Conservation (phyloP, 345 rosid genomes). For the Gossypium australe region DNA sequence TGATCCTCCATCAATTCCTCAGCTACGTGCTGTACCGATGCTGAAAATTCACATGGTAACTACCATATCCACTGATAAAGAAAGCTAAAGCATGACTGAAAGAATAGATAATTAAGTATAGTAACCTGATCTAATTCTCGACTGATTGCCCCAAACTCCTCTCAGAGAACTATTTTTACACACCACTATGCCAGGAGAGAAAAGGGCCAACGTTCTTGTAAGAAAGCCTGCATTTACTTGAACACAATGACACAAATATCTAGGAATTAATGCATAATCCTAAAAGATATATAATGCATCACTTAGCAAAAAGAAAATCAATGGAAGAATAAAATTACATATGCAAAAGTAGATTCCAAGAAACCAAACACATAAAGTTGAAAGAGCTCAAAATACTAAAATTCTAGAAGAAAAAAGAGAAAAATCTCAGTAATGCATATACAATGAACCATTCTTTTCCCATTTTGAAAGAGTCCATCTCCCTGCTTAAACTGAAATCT, state of each 20-base stretch:
- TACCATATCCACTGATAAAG: conserved; percentile 14
- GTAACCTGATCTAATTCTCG: conserved; percentile 54
- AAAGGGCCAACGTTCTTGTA: conserved; percentile 27
- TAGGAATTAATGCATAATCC: neutral
- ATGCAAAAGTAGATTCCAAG: neutral
- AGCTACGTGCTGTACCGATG: conserved; percentile 54
- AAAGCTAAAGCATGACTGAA: conserved; percentile 12
- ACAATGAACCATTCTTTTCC: neutral
- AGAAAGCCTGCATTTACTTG: conserved; percentile 40
- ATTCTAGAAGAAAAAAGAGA: neutral
- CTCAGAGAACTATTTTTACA: conserved; percentile 11
- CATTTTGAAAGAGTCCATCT: neutral
- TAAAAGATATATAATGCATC: neutral
- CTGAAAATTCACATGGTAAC: conserved; percentile 44
- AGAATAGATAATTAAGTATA: conserved; percentile 19
- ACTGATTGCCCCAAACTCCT: conserved; percentile 22
- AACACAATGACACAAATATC: neutral
- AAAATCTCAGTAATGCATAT: neutral
- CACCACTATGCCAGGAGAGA: conserved; percentile 30
- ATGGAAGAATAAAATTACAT: neutral
- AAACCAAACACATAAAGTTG: neutral
- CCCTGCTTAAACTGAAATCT: neutral
- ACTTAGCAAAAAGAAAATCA: neutral
- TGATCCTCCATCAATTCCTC: conserved; percentile 45
- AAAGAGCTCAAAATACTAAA: neutral